Conservation (phyloP, 306 rosid species). For the Acacia acuminata region DNA sequence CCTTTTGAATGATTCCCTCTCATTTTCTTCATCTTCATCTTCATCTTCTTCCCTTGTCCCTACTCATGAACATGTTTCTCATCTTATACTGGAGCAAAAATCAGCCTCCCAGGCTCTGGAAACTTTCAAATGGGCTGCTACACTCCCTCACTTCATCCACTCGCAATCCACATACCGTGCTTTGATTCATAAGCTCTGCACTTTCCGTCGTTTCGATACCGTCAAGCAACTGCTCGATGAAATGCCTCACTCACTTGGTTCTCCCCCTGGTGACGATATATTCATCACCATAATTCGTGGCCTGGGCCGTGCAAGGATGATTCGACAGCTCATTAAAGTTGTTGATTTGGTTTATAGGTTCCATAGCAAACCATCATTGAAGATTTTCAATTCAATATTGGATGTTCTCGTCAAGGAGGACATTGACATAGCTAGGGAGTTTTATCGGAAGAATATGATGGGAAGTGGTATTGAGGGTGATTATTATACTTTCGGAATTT, state of each 20-base stretch:
- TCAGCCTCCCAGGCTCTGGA: constrained; percentile 52
- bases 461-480: constrained; percentile 56
- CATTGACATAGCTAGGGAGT: constrained; percentile 75
- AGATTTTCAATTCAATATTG: constrained; percentile 63
- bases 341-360: constrained; percentile 54
- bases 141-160: constrained; percentile 51
- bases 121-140: constrained; percentile 79
- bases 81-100: constrained; percentile 56
- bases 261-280: constrained; percentile 50
- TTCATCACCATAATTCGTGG: constrained; percentile 64
- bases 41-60: constrained; percentile 42
- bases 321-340: constrained; percentile 47
- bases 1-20: constrained; percentile 1
- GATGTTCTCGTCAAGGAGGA: constrained; percentile 76
- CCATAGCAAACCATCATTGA: constrained; percentile 52
- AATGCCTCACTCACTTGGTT: constrained; percentile 62
- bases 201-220: constrained; percentile 57
- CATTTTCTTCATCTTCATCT: constrained; percentile 9
- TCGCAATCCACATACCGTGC: constrained; percentile 72
- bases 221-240: constrained; percentile 76
- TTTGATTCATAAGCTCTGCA: constrained; percentile 61
- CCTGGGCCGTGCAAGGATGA: constrained; percentile 57
- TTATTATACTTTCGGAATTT: constrained; percentile 66
- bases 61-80: constrained; percentile 49
- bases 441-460: constrained; percentile 76